Evolutionary conservation across 2,329 filamentous ascomycete species (phyloP).

Genomic region (Trichoderma lentiforme): DNA sequence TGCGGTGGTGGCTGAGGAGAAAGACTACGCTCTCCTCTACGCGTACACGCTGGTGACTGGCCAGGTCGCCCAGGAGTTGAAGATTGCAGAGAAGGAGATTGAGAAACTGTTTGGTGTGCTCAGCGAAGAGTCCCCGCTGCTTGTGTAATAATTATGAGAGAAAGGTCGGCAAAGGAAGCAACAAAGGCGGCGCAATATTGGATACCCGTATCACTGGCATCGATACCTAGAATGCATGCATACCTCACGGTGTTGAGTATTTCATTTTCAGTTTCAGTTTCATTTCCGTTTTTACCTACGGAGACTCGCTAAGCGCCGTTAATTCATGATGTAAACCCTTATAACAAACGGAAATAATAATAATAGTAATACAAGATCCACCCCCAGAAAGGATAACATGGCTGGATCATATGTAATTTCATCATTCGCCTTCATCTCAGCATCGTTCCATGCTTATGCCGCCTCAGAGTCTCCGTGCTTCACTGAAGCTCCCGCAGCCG

Average conservation of each 20-base stretch:
- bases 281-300: neutral
- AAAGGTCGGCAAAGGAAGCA: neutral
- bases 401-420: neutral
- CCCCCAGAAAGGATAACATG: neutral
- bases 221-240: neutral
- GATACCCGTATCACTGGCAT: neutral
- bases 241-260: neutral
- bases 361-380: neutral
- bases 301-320: neutral
- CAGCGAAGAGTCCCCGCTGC: slow-evolving; percentile 23
- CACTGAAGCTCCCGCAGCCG: neutral
- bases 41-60: slow-evolving; percentile 72
- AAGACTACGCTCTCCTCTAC: slow-evolving; percentile 86
- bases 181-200: neutral
- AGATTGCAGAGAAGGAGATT: slow-evolving; percentile 53
- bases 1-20: slow-evolving; percentile 50
- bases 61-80: slow-evolving; percentile 60
- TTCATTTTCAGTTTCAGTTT: neutral
- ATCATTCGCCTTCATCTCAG: neutral
- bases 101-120: slow-evolving; percentile 57
- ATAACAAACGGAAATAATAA: neutral
- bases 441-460: neutral
- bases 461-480: neutral
- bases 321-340: neutral
- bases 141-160: slow-evolving; percentile 1